Base-by-base conservation (phyloP, 2,329 filamentous ascomycete species). In the Monilinia fructigena region DNA sequence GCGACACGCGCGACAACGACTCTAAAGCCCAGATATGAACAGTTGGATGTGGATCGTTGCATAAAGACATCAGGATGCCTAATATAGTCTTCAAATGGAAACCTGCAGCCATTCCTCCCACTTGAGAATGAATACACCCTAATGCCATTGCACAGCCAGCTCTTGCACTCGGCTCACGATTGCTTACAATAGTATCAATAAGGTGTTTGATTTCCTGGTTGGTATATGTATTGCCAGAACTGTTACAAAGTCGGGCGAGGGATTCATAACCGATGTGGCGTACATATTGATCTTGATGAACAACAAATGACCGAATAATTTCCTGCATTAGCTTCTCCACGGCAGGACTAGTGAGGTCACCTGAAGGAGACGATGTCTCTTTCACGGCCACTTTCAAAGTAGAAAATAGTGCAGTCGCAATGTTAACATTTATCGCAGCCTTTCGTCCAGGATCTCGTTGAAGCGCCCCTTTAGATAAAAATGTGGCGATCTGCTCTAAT, bases 21-120 rank as follows among this genome's bases (percentile, higher is more conserved):
- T 97, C 93, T 55, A 99, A 81, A 3, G 96, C 94, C 93, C 93
- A 98, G 76, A 94, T 97, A 77, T 99, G 95, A 11, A 99, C 95
- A 0, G 91, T 89, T 0, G 95, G 93, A 76, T 99, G 95, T 26
- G 94, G 92, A 75, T 99, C 95, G 72, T 93, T 97, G 77, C 93
- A 94, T 12, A 99, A 83, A 10, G 95, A 98, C 90, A 98, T 96
- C n/a, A 99, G 81, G 50, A 99, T 96, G 23, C 94, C 91, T n/a
- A 97, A 85, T 60, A 99, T 97, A 1, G 93, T 97, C 80, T 98
- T 98, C 61, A 99, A 83, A 76, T 99, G 95, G 73, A 95, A 93
- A 4, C 93, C 93, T 65, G 95, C 95, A 63, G 95, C 95, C 93
- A 99, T 98, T 66, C 95, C 94, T 66, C 95, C 96, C 45, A 99